Conservation (phyloP, 768 basidiomycete genomes). For the Sporobolomyces roseus region DNA sequence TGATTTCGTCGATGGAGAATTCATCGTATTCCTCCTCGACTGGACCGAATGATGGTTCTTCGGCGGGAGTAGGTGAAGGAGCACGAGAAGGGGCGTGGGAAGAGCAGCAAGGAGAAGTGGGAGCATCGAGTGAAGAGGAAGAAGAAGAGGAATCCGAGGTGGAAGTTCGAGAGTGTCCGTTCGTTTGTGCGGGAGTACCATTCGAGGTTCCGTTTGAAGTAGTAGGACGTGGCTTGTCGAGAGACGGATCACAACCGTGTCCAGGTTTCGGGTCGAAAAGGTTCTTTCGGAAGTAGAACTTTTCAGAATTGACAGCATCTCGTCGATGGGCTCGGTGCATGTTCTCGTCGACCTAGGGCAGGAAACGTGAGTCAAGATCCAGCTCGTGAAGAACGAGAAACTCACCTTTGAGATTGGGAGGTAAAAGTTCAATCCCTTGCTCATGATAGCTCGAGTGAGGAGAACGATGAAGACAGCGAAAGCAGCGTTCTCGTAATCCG, state of each 20-base stretch:
- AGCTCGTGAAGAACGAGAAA: neutral
- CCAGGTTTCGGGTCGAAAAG: constrained; percentile 56
- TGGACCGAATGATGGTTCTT: constrained; percentile 47
- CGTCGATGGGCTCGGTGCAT: constrained; percentile 85
- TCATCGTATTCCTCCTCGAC: constrained; percentile 84
- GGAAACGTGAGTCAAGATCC: neutral
- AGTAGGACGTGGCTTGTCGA: constrained; percentile 32
- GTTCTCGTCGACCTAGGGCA: constrained; percentile 83
- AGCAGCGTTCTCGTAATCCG: constrained; percentile 98
- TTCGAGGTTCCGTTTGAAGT: constrained; percentile 45
- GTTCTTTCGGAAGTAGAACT: constrained; percentile 85
- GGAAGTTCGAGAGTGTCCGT: constrained; percentile 3
- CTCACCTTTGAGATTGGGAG: constrained; percentile 90
- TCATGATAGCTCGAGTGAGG: constrained; percentile 85
- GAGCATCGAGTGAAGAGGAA: neutral
- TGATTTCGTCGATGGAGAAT: constrained; percentile 85
- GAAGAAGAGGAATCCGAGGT: neutral
- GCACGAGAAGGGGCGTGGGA: constrained; percentile 37
- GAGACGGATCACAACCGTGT: constrained; percentile 22
- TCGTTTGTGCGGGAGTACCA: no score
- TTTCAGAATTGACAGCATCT: constrained; percentile 67
- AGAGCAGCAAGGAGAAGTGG: constrained; percentile 17
- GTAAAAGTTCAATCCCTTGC: constrained; percentile 88
- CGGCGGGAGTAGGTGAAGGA: constrained; percentile 26
- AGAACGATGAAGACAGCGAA: constrained; percentile 92